These are phyloP conservation scores for Kappamyces sp. DNA, from an alignment of 192 early-diverging fungal genomes.

Conservation along the genomic window DNA sequence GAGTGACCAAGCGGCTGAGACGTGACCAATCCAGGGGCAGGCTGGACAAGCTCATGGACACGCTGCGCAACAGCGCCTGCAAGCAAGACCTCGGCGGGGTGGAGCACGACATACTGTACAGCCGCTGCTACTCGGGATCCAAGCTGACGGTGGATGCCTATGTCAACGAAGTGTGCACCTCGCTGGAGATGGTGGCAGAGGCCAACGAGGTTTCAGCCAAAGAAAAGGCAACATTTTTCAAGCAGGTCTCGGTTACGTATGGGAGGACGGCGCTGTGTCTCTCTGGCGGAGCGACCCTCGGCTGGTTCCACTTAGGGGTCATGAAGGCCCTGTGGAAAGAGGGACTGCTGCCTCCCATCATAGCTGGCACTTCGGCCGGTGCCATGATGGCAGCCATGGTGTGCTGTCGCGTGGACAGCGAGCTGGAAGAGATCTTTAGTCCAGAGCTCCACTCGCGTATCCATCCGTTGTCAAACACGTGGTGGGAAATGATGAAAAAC, in stretches of 20 bases:
- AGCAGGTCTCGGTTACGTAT: slow-evolving; percentile 56
- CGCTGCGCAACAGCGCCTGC: slow-evolving; percentile 35
- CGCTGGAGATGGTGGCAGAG: slow-evolving; percentile 24
- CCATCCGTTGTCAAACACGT: no score
- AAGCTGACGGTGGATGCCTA: slow-evolving; percentile 67
- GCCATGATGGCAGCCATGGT: slow-evolving; percentile 53
- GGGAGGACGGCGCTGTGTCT: slow-evolving; percentile 72
- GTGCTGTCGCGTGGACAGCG: slow-evolving; percentile 61
- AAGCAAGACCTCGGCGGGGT: slow-evolving; percentile 73
- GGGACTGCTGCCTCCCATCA: slow-evolving; percentile 61
- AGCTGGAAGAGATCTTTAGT: slow-evolving; percentile 22
- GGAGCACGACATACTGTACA: slow-evolving; percentile 68
- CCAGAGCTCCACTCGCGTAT: slow-evolving; percentile 15
- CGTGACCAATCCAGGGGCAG: not conserved
- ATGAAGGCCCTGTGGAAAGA: slow-evolving; percentile 64
- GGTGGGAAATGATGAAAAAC: not conserved
- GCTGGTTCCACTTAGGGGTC: slow-evolving; percentile 59
- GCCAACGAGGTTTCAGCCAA: slow-evolving; percentile 17
- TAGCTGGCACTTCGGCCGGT: slow-evolving; percentile 72
- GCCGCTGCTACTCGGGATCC: slow-evolving; percentile 66
- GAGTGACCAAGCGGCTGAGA: slow-evolving; percentile 9
- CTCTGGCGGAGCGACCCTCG: slow-evolving; percentile 64
- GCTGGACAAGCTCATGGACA: not conserved
- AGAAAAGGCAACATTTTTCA: slow-evolving; percentile 62
- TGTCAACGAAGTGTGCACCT: slow-evolving; percentile 47